Percentiles rank a stretch among this genome's conserved stretches.
phyloP scores from a whole-genome alignment of 306 rosid genomes.

The Dryas octopetala region DNA sequence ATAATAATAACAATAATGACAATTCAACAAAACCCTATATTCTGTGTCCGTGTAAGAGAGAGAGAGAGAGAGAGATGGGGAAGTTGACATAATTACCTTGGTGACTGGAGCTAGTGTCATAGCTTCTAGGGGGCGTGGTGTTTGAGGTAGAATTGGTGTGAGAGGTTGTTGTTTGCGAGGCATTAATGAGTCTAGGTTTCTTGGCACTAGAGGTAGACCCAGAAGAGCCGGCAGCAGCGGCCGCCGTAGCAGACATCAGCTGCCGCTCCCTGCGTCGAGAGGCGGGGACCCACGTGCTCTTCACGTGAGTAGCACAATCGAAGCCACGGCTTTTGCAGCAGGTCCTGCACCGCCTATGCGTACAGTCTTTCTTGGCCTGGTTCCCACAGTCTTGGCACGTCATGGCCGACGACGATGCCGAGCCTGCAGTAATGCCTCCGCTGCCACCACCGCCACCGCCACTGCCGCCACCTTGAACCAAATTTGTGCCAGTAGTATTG shows the following conservation, averaged over 20 bases:
- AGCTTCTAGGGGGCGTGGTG: conserved; percentile 93
- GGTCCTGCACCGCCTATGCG: conserved; percentile 78
- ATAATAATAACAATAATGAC: not conserved
- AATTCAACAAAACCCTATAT: no score
- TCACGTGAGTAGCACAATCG: conserved; percentile 87
- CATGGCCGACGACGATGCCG: conserved; percentile 33
- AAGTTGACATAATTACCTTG: conserved; percentile 49
- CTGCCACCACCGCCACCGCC: conserved; percentile 27
- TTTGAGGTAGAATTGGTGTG: conserved; percentile 82
- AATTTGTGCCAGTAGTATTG: not conserved
- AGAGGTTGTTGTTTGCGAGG: conserved; percentile 76
- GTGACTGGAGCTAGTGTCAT: conserved; percentile 86
- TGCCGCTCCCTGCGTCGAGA: conserved; percentile 87
- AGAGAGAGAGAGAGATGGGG: not conserved
- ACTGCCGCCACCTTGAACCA: conserved; percentile 22
- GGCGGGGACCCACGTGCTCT: conserved; percentile 97
- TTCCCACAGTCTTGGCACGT: conserved; percentile 96
- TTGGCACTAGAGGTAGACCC: conserved; percentile 73
- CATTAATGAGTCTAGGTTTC: conserved; percentile 65
- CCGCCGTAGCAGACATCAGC: conserved; percentile 25
- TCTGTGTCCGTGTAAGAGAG: not conserved
- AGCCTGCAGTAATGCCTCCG: not conserved
- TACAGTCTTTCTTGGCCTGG: conserved; percentile 93
- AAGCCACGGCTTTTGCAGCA: conserved; percentile 91
- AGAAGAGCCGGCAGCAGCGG: conserved; percentile 48